Base-by-base conservation (phyloP, 2,329 filamentous ascomycete species). In the Hypoxylon sp. region DNA sequence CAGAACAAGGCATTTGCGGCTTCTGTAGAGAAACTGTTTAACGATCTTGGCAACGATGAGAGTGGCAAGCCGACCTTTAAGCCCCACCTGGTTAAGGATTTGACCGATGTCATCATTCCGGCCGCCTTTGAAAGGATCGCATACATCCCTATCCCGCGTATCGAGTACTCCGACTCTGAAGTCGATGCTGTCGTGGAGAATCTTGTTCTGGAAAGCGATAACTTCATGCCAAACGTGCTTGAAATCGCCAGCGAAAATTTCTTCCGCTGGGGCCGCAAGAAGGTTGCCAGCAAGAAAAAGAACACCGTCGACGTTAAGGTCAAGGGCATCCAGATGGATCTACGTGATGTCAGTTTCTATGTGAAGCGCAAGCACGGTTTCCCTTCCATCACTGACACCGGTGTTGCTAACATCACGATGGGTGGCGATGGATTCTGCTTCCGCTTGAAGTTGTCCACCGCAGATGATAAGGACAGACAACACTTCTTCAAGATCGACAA, bases 401-500 rank as follows among this genome's bases (percentile, higher is more conserved):
- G 96, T 83, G 86, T 98, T 32, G 90, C 92, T 82, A 94, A 98
- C 78, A 90, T 99, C 75, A 89, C 94, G 76, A 87, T 99, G 60
- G 93, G 92, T 25, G 96, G 94, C 32, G 88, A 91, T 46, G 96
- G 96, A 36, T 91, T 99, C 79, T 92, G 91, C 75, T 97, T 98
- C 87, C 94, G 94, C 81, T 89, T 98, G 77, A 93, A 93, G 78
- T 87, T 97, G 73, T 93, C 94, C 62, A 94, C 90, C 50, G 90
- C 93, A 2, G 90, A 95, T 57, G 88, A 90, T 77, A 85, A 84
- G 19, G 94, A 97, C 75, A 83, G 85, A 28, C 89, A 92, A 75
- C 90, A 96, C 79, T 96, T 97, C 82, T 95, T 98, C 88, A 98
- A 97, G 87, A 87, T 98, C 67, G 93, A 97, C 77, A 94, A 92